phyloP scores from a whole-genome alignment of 495 filamentous ascomycete genomes.

The Mycothermus thermophilus region DNA sequence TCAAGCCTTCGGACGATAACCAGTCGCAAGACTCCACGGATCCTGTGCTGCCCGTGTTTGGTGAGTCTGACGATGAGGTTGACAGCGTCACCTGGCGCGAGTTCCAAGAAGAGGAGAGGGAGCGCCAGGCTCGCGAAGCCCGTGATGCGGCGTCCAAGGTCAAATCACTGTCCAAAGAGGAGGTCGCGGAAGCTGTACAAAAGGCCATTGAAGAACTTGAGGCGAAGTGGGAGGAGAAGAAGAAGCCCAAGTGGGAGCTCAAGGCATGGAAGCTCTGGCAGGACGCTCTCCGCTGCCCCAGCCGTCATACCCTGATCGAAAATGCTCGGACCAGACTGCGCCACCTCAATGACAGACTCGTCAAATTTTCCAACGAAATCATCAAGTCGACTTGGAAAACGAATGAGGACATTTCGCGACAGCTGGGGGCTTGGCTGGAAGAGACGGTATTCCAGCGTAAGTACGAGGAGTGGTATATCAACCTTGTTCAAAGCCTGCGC shows the following conservation, averaged over 20 bases:
- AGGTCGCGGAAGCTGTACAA: conserved; percentile 39
- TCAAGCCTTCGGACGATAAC: conserved; percentile 18
- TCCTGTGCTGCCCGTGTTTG: conserved; percentile 40
- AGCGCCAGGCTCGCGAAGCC: conserved; percentile 8
- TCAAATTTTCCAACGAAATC: conserved; percentile 38
- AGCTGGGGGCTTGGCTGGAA: conserved; percentile 41
- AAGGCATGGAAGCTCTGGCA: conserved; percentile 53
- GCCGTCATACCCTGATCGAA: conserved; percentile 12
- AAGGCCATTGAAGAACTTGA: conserved; percentile 39
- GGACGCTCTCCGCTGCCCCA: conserved; percentile 20
- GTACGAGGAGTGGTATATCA: conserved; percentile 39
- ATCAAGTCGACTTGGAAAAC: conserved; percentile 37
- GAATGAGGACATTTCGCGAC: conserved; percentile 30
- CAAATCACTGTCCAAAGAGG: conserved; percentile 25
- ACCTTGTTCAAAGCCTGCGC: conserved; percentile 32
- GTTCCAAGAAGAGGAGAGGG: conserved; percentile 40
- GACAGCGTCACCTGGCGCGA: conserved; percentile 47
- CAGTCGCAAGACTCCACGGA: conserved; percentile 20
- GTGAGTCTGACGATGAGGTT: conserved; percentile 44
- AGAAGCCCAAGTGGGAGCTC: conserved; percentile 36
- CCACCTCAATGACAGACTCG: conserved; percentile 34
- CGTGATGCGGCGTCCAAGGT: neutral
- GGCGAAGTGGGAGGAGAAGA: conserved; percentile 41
- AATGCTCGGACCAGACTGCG: conserved; percentile 5
- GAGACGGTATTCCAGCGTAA: conserved; percentile 45